Conservation (phyloP, 2,329 filamentous ascomycete species). For the Talaromyces sp. region DNA sequence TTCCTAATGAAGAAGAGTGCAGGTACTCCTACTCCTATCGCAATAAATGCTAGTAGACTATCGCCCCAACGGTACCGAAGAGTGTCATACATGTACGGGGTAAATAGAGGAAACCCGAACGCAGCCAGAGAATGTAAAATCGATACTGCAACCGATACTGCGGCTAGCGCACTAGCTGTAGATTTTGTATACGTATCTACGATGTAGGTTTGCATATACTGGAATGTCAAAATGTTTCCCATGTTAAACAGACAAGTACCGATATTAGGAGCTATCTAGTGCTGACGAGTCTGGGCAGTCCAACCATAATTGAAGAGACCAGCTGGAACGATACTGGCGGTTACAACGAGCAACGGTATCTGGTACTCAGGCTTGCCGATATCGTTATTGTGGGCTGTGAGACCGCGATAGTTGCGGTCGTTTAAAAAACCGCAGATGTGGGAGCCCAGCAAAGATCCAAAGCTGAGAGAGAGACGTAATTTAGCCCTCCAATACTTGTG, state of each 20-base stretch:
- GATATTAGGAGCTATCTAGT: conserved; percentile 53
- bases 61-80: conserved; percentile 36
- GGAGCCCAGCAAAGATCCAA: neutral
- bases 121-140: conserved; percentile 31
- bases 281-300: conserved; percentile 43
- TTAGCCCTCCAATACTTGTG: conserved; percentile 16
- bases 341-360: conserved; percentile 51
- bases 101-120: conserved; percentile 37
- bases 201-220: conserved; percentile 41
- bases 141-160: conserved; percentile 25
- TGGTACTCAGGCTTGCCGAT: conserved; percentile 54
- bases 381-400: conserved; percentile 29
- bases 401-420: neutral
- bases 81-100: conserved; percentile 32
- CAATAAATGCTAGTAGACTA: conserved; percentile 34
- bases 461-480: conserved; percentile 3
- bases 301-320: conserved; percentile 56
- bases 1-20: conserved; percentile 48
- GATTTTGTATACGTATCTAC: conserved; percentile 35
- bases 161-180: conserved; percentile 33
- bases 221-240: conserved; percentile 40
- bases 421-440: neutral
- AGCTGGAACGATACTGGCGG: conserved; percentile 45
- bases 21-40: conserved; percentile 36
- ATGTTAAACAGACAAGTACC: conserved; percentile 46